Base-by-base conservation (phyloP, 2,329 filamentous ascomycete species). In the Epichloe hybrida region DNA sequence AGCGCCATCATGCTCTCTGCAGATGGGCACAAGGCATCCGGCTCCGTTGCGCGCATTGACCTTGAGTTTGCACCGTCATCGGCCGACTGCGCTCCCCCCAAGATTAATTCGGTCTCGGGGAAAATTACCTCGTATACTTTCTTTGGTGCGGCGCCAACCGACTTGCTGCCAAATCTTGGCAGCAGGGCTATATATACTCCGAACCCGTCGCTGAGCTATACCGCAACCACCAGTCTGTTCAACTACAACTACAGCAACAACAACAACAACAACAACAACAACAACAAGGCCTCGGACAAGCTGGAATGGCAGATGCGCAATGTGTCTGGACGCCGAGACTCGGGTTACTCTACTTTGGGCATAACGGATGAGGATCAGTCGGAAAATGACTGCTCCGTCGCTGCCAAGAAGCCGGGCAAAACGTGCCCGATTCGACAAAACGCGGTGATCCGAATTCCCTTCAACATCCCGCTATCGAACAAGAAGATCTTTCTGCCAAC, bases 101-200 rank as follows among this genome's bases (percentile, higher is more conserved):
- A 68, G 57, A 62, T 80, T 54, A 72, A 70, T 38, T 66, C 64
- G 2, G 66, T 78, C 8, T 65, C 72, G 4, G 70, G 70, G 51
- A 80, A 80, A 63, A 58, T 81, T 31, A 66, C 69, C 1, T 68
- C 75, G 0, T 69, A 72, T 50, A 80, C 76, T 6, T 79, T 70
- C 63, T 80, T 72, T 61, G 71, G 72, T 54, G 66, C 68, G 3
- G 65, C 66, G 5, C 69, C 72, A 35, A 70, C 75, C 56, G 61
- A 64, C 37, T 58, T 65, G 48, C 68, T 77, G 39, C 76, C 77
- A 42, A 76, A 79, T 63, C 62, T 77, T 48, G 73, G 71, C 50
- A 66, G 72, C 52, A 71, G 70, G 60, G 63, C 62, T 7, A 62
- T 63, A 40, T 68, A 69, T 53, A 57, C 63, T 46, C 57, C 60